These are phyloP conservation scores for Russula olivacea DNA, from an alignment of 768 basidiomycete species.

Conservation along the genomic window DNA sequence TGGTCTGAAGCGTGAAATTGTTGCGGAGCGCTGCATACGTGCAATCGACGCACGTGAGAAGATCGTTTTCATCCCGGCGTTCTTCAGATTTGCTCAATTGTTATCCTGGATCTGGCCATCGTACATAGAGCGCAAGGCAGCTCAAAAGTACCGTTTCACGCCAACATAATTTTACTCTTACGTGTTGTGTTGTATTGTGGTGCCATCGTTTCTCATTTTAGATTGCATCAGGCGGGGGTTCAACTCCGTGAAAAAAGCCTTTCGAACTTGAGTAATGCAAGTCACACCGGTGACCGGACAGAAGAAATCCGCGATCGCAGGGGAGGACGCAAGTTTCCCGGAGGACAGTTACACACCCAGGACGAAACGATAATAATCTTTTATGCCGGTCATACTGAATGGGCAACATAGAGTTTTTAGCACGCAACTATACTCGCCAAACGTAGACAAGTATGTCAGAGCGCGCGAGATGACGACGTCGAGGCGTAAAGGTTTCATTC, in stretches of 20 bases:
- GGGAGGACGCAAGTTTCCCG: neutral
- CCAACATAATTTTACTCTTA: neutral
- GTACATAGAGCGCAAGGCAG: constrained; percentile 52
- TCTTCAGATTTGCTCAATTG: constrained; percentile 45
- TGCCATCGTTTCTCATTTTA: neutral
- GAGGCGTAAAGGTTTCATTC: neutral
- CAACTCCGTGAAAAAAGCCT: neutral
- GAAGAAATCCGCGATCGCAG: neutral
- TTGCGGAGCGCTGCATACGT: constrained; percentile 53
- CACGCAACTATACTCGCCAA: neutral
- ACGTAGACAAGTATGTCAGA: neutral
- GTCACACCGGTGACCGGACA: neutral
- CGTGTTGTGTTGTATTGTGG: neutral
- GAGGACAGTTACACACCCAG: neutral
- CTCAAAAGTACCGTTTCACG: constrained; percentile 57
- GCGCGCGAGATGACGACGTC: neutral
- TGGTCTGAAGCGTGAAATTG: constrained; percentile 54
- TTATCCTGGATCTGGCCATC: constrained; percentile 62
- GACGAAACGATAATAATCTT: neutral
- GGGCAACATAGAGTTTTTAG: constrained; percentile 1
- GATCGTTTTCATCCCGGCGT: constrained; percentile 51
- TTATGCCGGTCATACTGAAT: neutral
- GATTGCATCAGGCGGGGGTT: neutral
- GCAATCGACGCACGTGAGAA: constrained; percentile 56
- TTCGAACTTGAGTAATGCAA: neutral